Base-by-base conservation (phyloP, 768 basidiomycete species). In the Lactarius psammicola region DNA sequence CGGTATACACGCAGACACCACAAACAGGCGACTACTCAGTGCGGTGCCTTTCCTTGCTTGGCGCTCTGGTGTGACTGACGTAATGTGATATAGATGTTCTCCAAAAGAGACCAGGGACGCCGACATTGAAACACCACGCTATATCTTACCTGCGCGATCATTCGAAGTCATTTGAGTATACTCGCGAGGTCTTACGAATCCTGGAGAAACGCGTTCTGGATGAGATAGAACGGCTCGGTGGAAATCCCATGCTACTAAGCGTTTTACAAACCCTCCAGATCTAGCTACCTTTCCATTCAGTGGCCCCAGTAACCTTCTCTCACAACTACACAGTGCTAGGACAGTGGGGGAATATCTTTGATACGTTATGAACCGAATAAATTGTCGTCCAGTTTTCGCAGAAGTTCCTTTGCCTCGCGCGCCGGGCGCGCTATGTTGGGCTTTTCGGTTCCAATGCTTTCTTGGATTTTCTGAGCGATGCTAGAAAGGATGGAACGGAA, bases 141-240 rank as follows among this genome's bases (percentile, higher is more conserved):
- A 92, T 98, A 62, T 76, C 82, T 20, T 95, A 95, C 49, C 85
- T 98, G 70, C 81, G 80, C 55, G 78, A 86, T 28, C 82, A 83
- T 36, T 98, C 95, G 0, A 82, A 84, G 55, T 95, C 94, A 0
- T 97, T 98, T 71, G 88, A 86, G 1, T 98, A 98, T 74, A 96
- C 94, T 0, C 77, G 87, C 8, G 75, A 77, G 0, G 93, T 96
- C 1, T 76, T 98, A 46, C 70, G 74, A 6, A 83, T 78, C 3
- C 79, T 98, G 18, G 89, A 92, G 69, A 72, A 70, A 13, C 91
- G 94, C 74, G 86, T 88, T 0, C 73, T 82, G 4, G 79, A 75
- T 0, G 94, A 97, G 75, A 85, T 97, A 18, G 73, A 70, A 26
- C 77, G 87, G 61, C 75, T 97, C 13, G 94, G 94, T 1, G 95